Base-by-base conservation (phyloP, 2,329 filamentous ascomycete genomes). In the Passalora sequoiae region DNA sequence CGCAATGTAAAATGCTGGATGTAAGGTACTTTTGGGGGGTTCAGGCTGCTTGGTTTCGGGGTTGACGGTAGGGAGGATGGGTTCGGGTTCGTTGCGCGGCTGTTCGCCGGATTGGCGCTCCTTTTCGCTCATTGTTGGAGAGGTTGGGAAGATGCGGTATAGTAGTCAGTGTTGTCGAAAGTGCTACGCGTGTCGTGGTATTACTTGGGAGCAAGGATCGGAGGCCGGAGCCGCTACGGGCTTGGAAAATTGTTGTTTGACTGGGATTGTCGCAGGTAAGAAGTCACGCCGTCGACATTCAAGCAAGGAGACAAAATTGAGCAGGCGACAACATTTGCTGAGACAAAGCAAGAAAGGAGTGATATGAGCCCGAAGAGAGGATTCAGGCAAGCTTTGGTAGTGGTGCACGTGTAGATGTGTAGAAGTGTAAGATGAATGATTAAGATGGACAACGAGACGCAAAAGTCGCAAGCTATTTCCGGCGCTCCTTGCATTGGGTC, bases 1-100 rank as follows among this genome's bases (percentile, higher is more conserved):
- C 60, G 70, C 72, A 61, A 96, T 87, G 69, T 96, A 96, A 67
- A 94, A 71, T n/a, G 84, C 80, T 46, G 89, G 84, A 64, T 91
- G 88, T 56, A 94, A 73, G 30, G 76, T 63, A 28, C 78, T 42
- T 67, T 83, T 81, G 44, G 81, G 66, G 41, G 80, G 71, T 61
- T 83, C 76, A 46, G 75, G 19, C 20, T 43, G 61, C 75, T 89
- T 91, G 43, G 74, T 71, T 17, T 80, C 77, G 17, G 84, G 84
- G 66, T 91, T 94, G 66, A 86, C 78, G 8, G 83, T 89, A 21
- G 89, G 89, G 63, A 96, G 75, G 46, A 88, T 74, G 31, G 74
- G 79, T 51, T 71, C 67, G 8, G 29, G 33, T 4, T 80, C 76
- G 40, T 50, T 38, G 66, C 84, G 78, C 44, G 78, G 72, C 59